Base-by-base conservation (phyloP, 139 green algal species). In the Chlorella sp. region DNA sequence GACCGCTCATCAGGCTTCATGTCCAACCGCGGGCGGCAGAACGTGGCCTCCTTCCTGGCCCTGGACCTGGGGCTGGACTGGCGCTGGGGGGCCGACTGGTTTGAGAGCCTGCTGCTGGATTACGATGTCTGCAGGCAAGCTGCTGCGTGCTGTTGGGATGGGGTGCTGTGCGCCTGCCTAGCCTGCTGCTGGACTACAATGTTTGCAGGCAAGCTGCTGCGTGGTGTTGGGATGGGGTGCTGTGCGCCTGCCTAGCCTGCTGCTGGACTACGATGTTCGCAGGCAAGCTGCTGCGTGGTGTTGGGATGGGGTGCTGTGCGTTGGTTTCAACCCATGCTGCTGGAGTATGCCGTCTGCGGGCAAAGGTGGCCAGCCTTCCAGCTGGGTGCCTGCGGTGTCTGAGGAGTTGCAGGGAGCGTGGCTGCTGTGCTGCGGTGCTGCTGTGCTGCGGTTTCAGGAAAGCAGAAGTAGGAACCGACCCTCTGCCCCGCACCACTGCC, bases 21-120 rank as follows among this genome's bases (percentile, higher is more conserved):
- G 97, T 94, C 85, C 71, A 99, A 99, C 92, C 90, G 97, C 18
- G 97, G 97, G 1, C 91, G 97, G 16, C 96, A 99, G 90, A 99
- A 99, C 86, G 96, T 98, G 44, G 96, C 96, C 0, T 95, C 87
- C 34, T 97, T 95, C 87, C 90, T 98, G 72, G 89, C 90, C 4
- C 91, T 98, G 21, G 97, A 99, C 88, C 84, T 98, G 75, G 87
- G 94, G 4, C 30, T 98, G 17, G 97, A 99, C 92, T 99, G 97
- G 97, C 88, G 97, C 25, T 73, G 89, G 64, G 96, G 96, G 5
- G 96, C 91, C 0, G 94, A 97, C 81, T 94, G 88, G 84, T 99
- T 98, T 87, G 96, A 99, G 88, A 84, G 80, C n/a, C 73, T 91
- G 41, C 94, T 99, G 80, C 84, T 98, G 16, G 97, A 99, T 91